Evolutionary conservation across 371 early-diverging fungal species (phyloP).

Genomic region (Syncephalastrum sp.): DNA sequence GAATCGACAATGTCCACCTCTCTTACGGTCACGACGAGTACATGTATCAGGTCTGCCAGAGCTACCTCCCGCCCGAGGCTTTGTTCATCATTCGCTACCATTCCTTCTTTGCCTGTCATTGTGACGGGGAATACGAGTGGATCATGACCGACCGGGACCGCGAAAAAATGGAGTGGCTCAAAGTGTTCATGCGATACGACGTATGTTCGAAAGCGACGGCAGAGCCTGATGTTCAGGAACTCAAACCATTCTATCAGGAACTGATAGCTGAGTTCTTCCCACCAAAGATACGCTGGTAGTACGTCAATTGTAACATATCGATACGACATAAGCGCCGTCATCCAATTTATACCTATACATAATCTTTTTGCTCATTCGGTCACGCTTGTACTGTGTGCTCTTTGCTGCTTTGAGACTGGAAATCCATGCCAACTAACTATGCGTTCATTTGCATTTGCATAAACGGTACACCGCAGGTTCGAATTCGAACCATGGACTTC

Average conservation of each 20-base stretch:
- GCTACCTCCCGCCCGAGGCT: constrained; percentile 51
- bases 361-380: too few relatives aligned
- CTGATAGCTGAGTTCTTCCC: constrained; percentile 59
- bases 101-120: constrained; percentile 59
- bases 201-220: constrained; percentile 54
- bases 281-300: constrained; percentile 48
- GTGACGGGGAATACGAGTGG: constrained; percentile 45
- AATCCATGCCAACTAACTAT: too few relatives aligned
- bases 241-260: constrained; percentile 48
- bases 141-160: constrained; percentile 48
- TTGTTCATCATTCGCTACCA: constrained; percentile 54
- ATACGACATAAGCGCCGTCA: too few relatives aligned
- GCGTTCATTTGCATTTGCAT: too few relatives aligned
- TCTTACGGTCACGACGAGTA: constrained; percentile 66
- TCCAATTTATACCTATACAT: too few relatives aligned
- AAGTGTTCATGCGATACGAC: constrained; percentile 58
- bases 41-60: constrained; percentile 50
- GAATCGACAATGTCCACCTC: constrained; percentile 49
- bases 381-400: too few relatives aligned
- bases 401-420: too few relatives aligned
- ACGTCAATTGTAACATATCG: background rate
- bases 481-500: too few relatives aligned
- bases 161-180: constrained; percentile 50
- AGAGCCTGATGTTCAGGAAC: constrained; percentile 29
- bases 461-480: too few relatives aligned